Evolutionary conservation across 306 rosid genomes (phyloP).

Genomic region (Betula pendula): DNA sequence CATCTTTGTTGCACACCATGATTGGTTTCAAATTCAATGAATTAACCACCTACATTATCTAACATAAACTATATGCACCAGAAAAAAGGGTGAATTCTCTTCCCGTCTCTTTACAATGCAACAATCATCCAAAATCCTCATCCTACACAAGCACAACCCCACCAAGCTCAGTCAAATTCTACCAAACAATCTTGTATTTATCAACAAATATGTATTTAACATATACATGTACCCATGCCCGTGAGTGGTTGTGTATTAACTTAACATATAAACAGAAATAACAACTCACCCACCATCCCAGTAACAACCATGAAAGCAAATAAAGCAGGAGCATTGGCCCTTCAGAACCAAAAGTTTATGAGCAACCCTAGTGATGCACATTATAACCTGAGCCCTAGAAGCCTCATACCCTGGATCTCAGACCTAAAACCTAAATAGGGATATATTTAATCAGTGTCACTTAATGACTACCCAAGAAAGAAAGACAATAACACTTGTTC

Average conservation of each 20-base stretch:
- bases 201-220: background rate
- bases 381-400: slow-evolving; percentile 1
- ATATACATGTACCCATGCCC: background rate
- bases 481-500: no score
- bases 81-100: slow-evolving; percentile 3
- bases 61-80: slow-evolving; percentile 15
- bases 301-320: background rate
- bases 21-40: slow-evolving; percentile 27
- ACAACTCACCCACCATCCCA: slow-evolving; percentile 9
- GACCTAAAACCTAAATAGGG: background rate
- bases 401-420: slow-evolving; percentile 1
- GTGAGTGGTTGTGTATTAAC: background rate
- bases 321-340: background rate
- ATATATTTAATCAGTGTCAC: background rate
- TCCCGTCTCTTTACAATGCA: background rate
- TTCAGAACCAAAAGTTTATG: background rate
- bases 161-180: slow-evolving; percentile 6
- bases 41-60: no score
- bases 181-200: background rate
- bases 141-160: slow-evolving; percentile 5
- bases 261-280: background rate
- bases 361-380: background rate
- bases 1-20: slow-evolving; percentile 98
- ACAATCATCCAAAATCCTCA: slow-evolving; percentile 19
- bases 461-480: no score